Conservation (phyloP, 2,329 filamentous ascomycete species). For the Orbilia brochopaga region DNA sequence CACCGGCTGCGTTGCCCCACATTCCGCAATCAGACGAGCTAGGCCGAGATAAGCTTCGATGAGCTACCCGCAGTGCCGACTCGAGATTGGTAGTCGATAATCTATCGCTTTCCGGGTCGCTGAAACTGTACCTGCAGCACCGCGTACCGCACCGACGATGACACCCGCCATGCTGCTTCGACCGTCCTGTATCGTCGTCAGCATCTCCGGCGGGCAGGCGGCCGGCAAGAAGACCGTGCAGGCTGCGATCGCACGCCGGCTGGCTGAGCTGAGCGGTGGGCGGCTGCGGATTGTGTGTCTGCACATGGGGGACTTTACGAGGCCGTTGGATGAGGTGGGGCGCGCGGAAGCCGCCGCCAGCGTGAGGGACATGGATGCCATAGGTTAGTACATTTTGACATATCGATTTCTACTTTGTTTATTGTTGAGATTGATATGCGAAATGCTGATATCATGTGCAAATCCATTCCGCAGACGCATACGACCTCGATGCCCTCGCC, state of each 20-base stretch:
- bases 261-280: constrained; percentile 44
- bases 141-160: background rate
- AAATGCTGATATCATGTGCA: constrained; percentile 20
- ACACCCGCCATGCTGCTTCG: background rate
- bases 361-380: constrained; percentile 48
- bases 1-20: too few species aligned
- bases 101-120: too few species aligned
- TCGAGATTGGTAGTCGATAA: too few species aligned
- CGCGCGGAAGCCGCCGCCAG: constrained; percentile 36
- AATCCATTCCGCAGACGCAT: constrained; percentile 37
- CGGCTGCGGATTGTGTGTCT: constrained; percentile 47
- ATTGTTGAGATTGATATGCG: background rate
- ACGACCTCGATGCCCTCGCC: constrained; percentile 52
- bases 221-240: constrained; percentile 55
- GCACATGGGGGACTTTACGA: constrained; percentile 53
- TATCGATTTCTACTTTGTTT: background rate
- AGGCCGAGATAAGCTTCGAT: too few species aligned
- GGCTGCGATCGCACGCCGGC: constrained; percentile 48
- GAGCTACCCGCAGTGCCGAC: too few species aligned
- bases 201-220: constrained; percentile 53
- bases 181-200: constrained; percentile 49
- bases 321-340: constrained; percentile 29
- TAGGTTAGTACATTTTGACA: constrained; percentile 49
- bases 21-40: too few species aligned
- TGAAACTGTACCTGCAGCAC: too few species aligned